Evolutionary conservation across 352 stramenopile genomes (phyloP).

Genomic region (Nothophytophthora sp.): DNA sequence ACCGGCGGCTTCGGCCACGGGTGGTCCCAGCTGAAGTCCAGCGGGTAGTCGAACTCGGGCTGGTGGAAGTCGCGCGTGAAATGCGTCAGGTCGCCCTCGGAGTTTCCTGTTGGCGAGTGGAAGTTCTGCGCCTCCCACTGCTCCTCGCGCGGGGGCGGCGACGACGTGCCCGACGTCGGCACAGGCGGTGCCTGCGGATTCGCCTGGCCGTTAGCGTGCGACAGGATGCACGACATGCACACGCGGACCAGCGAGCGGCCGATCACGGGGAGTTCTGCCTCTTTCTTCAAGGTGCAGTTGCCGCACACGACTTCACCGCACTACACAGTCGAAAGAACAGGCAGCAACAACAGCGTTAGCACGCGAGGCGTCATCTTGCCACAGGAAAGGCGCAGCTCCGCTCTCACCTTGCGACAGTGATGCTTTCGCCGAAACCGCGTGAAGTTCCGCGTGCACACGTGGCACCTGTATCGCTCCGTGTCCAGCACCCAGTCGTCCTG

Average conservation of each 20-base stretch:
- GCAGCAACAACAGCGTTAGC: constrained; percentile 7
- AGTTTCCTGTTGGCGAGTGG: constrained; percentile 79
- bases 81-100: constrained; percentile 72
- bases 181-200: constrained; percentile 65
- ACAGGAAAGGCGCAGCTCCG: too few relatives aligned
- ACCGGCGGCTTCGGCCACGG: constrained; percentile 76
- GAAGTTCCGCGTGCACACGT: constrained; percentile 90
- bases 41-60: constrained; percentile 72
- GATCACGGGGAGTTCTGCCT: constrained; percentile 84
- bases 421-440: constrained; percentile 89
- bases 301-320: constrained; percentile 88
- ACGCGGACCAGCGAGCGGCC: constrained; percentile 83
- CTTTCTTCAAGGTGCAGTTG: constrained; percentile 89
- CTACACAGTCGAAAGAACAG: too few relatives aligned
- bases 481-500: constrained; percentile 90
- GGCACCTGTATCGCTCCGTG: constrained; percentile 86
- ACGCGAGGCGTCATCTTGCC: too few relatives aligned
- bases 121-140: constrained; percentile 82
- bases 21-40: constrained; percentile 88
- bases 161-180: constrained; percentile 41
- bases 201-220: constrained; percentile 74
- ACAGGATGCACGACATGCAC: constrained; percentile 91
- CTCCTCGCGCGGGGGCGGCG: constrained; percentile 46
- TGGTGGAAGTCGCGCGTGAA: constrained; percentile 82
- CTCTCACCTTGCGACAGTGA: constrained; percentile 90